Evolutionary conservation across 2,329 filamentous ascomycete genomes (phyloP).

Genomic region (Zelopaecilomyces penicillatus): DNA sequence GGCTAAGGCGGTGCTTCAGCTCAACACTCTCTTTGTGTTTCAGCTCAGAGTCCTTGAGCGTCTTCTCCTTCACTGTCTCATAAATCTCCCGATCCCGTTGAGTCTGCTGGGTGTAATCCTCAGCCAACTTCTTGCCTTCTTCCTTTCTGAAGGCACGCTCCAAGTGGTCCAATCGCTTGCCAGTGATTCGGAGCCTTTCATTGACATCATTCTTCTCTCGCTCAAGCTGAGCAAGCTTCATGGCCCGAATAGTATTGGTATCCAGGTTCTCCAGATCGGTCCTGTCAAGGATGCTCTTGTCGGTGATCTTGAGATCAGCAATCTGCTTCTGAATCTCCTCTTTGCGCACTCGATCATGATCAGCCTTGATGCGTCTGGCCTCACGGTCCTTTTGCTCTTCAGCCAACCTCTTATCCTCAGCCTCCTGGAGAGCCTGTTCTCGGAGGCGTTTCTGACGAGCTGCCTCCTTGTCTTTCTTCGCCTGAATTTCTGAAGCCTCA

Average conservation of each 20-base stretch:
- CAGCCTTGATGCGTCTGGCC: constrained; percentile 73
- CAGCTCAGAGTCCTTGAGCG: constrained; percentile 67
- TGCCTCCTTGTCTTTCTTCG: constrained; percentile 86
- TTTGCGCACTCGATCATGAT: constrained; percentile 82
- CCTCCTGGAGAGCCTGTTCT: constrained; percentile 80
- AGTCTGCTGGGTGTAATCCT: constrained; percentile 78
- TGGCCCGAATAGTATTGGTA: constrained; percentile 78
- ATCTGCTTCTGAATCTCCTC: constrained; percentile 91
- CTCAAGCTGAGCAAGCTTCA: constrained; percentile 93
- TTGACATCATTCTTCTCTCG: constrained; percentile 96
- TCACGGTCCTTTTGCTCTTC: constrained; percentile 90
- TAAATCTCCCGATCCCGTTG: constrained; percentile 71
- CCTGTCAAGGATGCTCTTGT: constrained; percentile 69
- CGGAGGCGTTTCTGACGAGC: constrained; percentile 79
- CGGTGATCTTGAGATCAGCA: constrained; percentile 80
- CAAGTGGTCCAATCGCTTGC: constrained; percentile 92
- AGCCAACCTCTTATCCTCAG: constrained; percentile 79
- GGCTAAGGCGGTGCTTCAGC: constrained; percentile 83
- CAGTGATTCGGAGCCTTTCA: constrained; percentile 82
- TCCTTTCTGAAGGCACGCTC: constrained; percentile 96
- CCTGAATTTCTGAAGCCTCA: constrained; percentile 78
- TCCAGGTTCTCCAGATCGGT: constrained; percentile 81
- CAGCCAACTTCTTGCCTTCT: constrained; percentile 81
- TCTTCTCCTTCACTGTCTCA: constrained; percentile 69
- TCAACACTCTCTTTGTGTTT: constrained; percentile 91